Base-by-base conservation (phyloP, 495 filamentous ascomycete species). In the Podospora pseudocomata region DNA sequence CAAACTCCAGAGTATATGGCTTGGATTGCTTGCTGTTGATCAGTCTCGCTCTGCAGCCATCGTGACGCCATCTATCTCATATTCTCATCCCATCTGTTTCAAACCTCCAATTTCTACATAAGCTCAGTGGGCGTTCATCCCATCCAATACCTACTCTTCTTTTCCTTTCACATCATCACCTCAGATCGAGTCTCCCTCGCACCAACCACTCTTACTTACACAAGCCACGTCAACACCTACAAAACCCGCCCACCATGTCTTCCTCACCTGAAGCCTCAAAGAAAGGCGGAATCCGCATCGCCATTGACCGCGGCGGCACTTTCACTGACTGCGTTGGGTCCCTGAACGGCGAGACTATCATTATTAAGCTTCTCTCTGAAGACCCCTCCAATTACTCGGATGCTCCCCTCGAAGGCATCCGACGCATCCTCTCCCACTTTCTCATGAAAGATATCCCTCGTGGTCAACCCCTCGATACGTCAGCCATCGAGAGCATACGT, bases 321-420 rank as follows among this genome's bases (percentile, higher is more conserved):
- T 91, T 91, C 74, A 90, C 89, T 55, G 89, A 90, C 75, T 89
- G 87, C 71, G 87, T 91, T 53, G 89, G 89, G 56, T 89, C 88
- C 68, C 79, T 85, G 4, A 82, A 83, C 34, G 87, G 83, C 58
- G 86, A 90, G 66, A 89, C 94, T 73, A 84, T 96, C 59, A 87
- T 97, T 65, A 87, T 97, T 74, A 97, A 97, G 78, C 83, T 97
- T 0, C 86, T 97, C 5, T 95, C 92, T n/a, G 91, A 94, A 60
- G 93, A 97, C 77, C 93, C 93, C 60, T 83, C 87, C 64, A 94
- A 97, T 77, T 97, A 97, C 72, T 83, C 87, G 62, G 93, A 97
- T 85, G 93, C 93, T 2, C 93, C 93, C 1, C 87, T 93, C 6
- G 93, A 97, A 75, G 95, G 93, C 54, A 97, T 99, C 72, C 89